Conservation (phyloP, 129 eudicot species). For the Gnaphalium uliginosum region DNA sequence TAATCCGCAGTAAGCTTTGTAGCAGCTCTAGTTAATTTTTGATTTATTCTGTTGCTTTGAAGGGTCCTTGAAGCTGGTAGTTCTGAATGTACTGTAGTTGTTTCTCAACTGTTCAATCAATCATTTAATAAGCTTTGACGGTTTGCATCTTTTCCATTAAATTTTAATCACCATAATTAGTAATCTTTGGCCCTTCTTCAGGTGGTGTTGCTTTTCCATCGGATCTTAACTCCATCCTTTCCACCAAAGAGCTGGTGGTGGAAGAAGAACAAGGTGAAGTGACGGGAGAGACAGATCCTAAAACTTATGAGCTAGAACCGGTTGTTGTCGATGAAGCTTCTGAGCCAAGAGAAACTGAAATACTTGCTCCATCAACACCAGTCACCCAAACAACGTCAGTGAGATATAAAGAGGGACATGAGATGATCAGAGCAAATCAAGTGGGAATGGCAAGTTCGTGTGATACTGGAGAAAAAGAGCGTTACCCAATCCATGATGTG, state of each 20-base stretch:
- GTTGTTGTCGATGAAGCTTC: neutral
- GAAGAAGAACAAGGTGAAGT: conserved; percentile 31
- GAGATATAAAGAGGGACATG: conserved; percentile 31
- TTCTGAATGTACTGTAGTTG: neutral
- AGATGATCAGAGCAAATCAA: conserved; percentile 23
- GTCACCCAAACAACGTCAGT: conserved; percentile 36
- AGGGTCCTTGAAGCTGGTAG: neutral
- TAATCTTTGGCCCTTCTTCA: conserved; percentile 8
- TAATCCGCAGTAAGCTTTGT: conserved; percentile 53
- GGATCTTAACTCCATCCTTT: conserved; percentile 27
- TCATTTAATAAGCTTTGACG: neutral
- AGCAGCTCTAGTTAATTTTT: conserved; percentile 13
- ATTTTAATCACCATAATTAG: neutral
- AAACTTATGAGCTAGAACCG: conserved; percentile 22
- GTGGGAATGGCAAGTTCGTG: conserved; percentile 43
- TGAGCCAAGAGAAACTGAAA: conserved; percentile 33
- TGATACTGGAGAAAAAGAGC: conserved; percentile 36
- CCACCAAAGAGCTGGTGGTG: conserved; percentile 17
- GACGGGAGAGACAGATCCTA: conserved; percentile 21
- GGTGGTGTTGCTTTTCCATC: conserved; percentile 40
- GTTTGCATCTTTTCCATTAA: neutral
- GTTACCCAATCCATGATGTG: conserved; percentile 19
- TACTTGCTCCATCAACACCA: conserved; percentile 65
- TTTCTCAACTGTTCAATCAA: neutral
- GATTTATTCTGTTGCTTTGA: neutral